Base-by-base conservation (phyloP, 805 yeast species). In the Starmerella floricola region DNA sequence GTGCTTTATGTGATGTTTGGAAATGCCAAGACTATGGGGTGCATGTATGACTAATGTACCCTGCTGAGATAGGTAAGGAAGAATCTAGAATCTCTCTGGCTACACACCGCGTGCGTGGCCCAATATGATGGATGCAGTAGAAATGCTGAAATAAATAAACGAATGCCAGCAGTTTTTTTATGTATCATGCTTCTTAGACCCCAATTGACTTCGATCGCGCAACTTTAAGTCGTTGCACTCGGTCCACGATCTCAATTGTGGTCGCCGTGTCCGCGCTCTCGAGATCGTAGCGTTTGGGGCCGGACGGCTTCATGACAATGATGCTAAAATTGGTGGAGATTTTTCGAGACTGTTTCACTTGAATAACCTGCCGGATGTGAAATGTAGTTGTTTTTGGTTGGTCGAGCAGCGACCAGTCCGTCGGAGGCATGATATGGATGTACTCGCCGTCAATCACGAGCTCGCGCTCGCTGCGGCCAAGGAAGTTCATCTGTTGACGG, bases 381-480 rank as follows among this genome's bases (percentile, higher is more conserved):
- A 88, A 84, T 0, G 93, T 79, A 13, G 86, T 76, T 0, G 95
- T 87, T 56, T 87, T 87, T 51, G 80, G 73, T 60, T 61, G 55
- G 41, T 80, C 91, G 53, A 80, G 74, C 72, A 84, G 74, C 51
- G 72, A 73, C 44, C 74, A 69, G 45, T 83, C 88, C 52, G 82
- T 85, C 6, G 86, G 78, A 0, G 96, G 95, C 54, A 84, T 74
- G 37, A 88, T 73, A 54, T 87, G 88, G 12, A 88, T 74, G 55
- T 85, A 86, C 53, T 85, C 94, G n/a, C 96, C 97, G 60, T 88
- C 97, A 30, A 88, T 74, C 1, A 91, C 86, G 26, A 88, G 66
- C 1, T 86, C 74, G 53, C 91, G 74, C 53, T 86, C 94, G 47
- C 83, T 83, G 41, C 86, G 71, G 44, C 76, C 76, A 45, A 81